Evolutionary conservation across 805 yeast genomes (phyloP).

Genomic region (Priceomyces melissophilus): DNA sequence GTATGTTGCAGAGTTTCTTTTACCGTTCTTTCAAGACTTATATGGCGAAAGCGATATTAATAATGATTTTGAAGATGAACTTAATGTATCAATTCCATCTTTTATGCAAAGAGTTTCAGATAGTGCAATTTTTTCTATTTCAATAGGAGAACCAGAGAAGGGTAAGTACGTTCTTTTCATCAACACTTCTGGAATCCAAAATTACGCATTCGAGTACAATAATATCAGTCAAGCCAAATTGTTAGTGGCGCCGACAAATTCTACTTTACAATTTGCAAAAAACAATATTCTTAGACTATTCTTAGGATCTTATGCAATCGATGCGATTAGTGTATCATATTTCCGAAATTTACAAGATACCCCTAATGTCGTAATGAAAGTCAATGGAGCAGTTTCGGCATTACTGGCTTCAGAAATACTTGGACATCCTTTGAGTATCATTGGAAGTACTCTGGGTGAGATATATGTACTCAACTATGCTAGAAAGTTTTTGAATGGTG

Average conservation of each 20-base stretch:
- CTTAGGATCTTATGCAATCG: slow-evolving; percentile 24
- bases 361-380: slow-evolving; percentile 25
- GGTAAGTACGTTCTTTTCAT: slow-evolving; percentile 21
- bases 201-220: slow-evolving; percentile 21
- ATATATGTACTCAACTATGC: slow-evolving; percentile 34
- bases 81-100: slow-evolving; percentile 26
- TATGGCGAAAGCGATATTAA: slow-evolving; percentile 3
- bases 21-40: slow-evolving; percentile 23
- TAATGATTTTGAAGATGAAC: slow-evolving; percentile 7
- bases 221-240: slow-evolving; percentile 28
- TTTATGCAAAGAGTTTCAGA: slow-evolving; percentile 30
- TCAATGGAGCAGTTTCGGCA: slow-evolving; percentile 29
- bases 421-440: slow-evolving; percentile 36
- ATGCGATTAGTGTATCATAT: slow-evolving; percentile 26
- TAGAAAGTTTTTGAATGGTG: slow-evolving; percentile 33
- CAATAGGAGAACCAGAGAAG: slow-evolving; percentile 21
- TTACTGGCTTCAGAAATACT: slow-evolving; percentile 27
- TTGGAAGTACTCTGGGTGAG: slow-evolving; percentile 35
- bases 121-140: slow-evolving; percentile 25
- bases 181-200: slow-evolving; percentile 28
- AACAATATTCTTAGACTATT: slow-evolving; percentile 25
- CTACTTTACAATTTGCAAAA: slow-evolving; percentile 25
- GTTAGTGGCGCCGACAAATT: slow-evolving; percentile 20
- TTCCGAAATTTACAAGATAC: slow-evolving; percentile 33
- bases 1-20: slow-evolving; percentile 51